phyloP scores from a whole-genome alignment of 169 alveolate genomes.

The Cystoisospora suis region DNA sequence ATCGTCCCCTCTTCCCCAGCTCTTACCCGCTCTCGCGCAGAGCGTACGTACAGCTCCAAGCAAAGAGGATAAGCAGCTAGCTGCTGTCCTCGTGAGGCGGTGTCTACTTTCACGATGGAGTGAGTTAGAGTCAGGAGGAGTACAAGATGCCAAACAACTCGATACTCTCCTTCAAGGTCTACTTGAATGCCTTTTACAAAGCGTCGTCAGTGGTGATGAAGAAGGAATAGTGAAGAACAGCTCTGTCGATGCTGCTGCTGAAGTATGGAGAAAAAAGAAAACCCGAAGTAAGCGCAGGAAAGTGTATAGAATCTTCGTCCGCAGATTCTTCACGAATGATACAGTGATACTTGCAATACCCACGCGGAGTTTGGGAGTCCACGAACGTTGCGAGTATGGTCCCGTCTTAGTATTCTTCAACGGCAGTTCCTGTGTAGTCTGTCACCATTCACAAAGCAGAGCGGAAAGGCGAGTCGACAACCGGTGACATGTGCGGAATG shows the following conservation, averaged over 20 bases:
- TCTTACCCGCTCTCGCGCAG: slow-evolving; percentile 4
- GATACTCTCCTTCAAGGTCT: not conserved
- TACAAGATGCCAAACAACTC: not conserved
- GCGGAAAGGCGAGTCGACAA: no score
- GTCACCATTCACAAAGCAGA: no score
- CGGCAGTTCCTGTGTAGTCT: no score
- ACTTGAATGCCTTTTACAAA: not conserved
- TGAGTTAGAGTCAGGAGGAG: not conserved
- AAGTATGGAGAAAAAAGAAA: not conserved
- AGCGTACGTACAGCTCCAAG: not conserved
- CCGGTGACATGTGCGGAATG: no score
- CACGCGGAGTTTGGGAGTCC: no score
- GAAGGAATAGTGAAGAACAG: slow-evolving; percentile 10
- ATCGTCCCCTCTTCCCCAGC: not conserved
- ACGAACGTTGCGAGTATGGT: no score
- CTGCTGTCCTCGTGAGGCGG: slow-evolving; percentile 7
- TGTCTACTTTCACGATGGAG: slow-evolving; percentile 20
- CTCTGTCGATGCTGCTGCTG: slow-evolving; percentile 16
- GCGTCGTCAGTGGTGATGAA: not conserved
- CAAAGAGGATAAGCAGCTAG: not conserved
- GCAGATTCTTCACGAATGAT: no score
- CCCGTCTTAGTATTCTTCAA: no score
- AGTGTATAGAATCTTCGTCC: no score
- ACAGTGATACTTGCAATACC: no score
- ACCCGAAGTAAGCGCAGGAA: not conserved